Base-by-base conservation (phyloP, 768 basidiomycete species). In the Nidularia pulvinata region DNA sequence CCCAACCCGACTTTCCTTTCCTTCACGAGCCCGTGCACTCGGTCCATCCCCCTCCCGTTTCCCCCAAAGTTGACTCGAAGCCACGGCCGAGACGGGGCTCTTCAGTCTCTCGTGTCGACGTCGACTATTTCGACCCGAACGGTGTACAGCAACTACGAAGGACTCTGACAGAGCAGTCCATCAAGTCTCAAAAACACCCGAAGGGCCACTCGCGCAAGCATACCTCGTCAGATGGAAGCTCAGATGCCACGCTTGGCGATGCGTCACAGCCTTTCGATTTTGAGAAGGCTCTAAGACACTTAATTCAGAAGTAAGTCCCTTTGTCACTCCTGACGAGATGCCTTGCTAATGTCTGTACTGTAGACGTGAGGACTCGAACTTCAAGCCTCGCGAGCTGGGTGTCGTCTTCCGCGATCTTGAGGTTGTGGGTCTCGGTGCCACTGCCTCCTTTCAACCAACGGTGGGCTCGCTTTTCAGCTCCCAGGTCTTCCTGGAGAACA, bases 401-500 rank as follows among this genome's bases (percentile, higher is more conserved):
- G 83, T 89, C 3, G 62, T 75, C 33, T 89, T 89, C 55, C 62
- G 78, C 48, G 70, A 84, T 45, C 75, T 90, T n/a, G 72, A 70
- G 0, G 88, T 89, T 10, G 71, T 78, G 22, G 88, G 86, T 3
- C 62, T 83, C 5, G 84, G 85, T 5, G 68, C 81, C 2, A 60
- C 79, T 0, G 80, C 80, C 1, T 80, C 80, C 1, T 79, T 77
- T 47, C 81, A 83, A 55, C 60, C 75, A 0, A 90, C 86, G 0
- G 59, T 94, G 6, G 82, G 81, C 11, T 86, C 86, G n/a, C 60
- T 79, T 2, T 69, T 90, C 44, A 83, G 88, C 63, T 84, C 83
- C 0, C 43, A 69, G 13, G 59, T 72, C 19, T 60, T 83, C 6
- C 3, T 81, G 1, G 69, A 75, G 49, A 69, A 68, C 6, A 61